Conservation (phyloP, 2,329 filamentous ascomycete species). For the Cytospora schulzeri region DNA sequence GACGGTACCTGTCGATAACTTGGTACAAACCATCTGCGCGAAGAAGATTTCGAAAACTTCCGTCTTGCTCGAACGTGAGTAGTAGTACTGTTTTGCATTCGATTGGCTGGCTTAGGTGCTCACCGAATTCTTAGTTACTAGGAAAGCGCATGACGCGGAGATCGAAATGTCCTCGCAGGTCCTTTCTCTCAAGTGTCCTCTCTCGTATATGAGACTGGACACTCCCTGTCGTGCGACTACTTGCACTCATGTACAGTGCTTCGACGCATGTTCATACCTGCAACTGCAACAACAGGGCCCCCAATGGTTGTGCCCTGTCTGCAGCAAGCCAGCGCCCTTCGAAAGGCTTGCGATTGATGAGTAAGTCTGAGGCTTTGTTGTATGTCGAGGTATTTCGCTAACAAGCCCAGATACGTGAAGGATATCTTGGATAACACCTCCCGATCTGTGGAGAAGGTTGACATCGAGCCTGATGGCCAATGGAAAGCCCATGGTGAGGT, state of each 20-base stretch:
- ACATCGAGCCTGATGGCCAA: conserved; percentile 81
- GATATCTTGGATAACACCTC: conserved; percentile 80
- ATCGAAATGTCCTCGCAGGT: conserved; percentile 86
- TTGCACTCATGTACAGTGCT: conserved; percentile 92
- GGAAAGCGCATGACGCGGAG: conserved; percentile 81
- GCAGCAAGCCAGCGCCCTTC: conserved; percentile 80
- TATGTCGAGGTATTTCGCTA: conserved; percentile 22
- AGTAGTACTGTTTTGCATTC: conserved; percentile 25
- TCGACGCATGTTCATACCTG: conserved; percentile 89
- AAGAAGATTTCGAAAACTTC: conserved; percentile 77
- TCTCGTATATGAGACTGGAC: conserved; percentile 81
- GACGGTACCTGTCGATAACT: conserved; percentile 68
- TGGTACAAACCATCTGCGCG: conserved; percentile 68
- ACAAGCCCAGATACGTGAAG: conserved; percentile 69
- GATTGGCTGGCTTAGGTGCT: conserved; percentile 30
- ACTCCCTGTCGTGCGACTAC: conserved; percentile 77
- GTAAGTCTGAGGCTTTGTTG: conserved; percentile 49
- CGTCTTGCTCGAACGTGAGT: conserved; percentile 82
- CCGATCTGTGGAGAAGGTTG: conserved; percentile 76
- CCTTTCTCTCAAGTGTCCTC: conserved; percentile 88
- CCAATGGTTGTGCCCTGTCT: conserved; percentile 95
- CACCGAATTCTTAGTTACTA: conserved; percentile 61
- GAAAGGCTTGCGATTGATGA: conserved; percentile 85
- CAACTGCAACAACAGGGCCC: conserved; percentile 95
- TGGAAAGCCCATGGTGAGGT: conserved; percentile 60